Conservation (phyloP, 2,329 filamentous ascomycete genomes). For the Pyricularia grisea region DNA sequence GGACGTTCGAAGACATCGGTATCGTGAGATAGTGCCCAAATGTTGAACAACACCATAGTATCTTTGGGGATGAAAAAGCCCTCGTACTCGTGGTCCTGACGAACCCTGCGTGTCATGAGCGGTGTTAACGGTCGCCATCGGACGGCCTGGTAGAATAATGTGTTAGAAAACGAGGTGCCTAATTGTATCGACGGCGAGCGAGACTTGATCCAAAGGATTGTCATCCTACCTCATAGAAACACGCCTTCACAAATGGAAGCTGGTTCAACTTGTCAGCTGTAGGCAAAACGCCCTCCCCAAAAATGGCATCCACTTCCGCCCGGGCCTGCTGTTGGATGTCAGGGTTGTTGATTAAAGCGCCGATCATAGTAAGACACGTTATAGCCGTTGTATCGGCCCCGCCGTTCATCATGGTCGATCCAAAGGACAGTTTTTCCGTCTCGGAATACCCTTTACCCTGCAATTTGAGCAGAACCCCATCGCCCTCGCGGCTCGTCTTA, state of each 20-base stretch:
- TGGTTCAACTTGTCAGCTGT: conserved; percentile 15
- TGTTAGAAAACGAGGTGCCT: neutral
- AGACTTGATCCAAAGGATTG: conserved; percentile 20
- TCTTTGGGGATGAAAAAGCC: conserved; percentile 38
- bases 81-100: conserved; percentile 36
- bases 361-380: conserved; percentile 35
- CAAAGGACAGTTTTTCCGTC: conserved; percentile 23
- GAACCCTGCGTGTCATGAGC: conserved; percentile 30
- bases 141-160: conserved; percentile 15
- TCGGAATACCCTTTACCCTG: conserved; percentile 7
- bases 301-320: conserved; percentile 27
- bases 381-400: conserved; percentile 40
- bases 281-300: conserved; percentile 22
- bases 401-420: conserved; percentile 30
- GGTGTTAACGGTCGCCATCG: conserved; percentile 28
- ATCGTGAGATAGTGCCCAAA: conserved; percentile 19
- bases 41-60: conserved; percentile 28
- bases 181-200: too few relatives aligned
- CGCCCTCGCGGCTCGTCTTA: conserved; percentile 20
- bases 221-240: conserved; percentile 21
- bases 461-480: neutral
- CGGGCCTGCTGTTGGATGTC: conserved; percentile 31
- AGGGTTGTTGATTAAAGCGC: conserved; percentile 35
- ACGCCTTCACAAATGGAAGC: conserved; percentile 22
- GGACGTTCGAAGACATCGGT: conserved; percentile 13